Evolutionary conservation across 257 asterid genomes (phyloP).

Genomic region (Nemophila menziesii): DNA sequence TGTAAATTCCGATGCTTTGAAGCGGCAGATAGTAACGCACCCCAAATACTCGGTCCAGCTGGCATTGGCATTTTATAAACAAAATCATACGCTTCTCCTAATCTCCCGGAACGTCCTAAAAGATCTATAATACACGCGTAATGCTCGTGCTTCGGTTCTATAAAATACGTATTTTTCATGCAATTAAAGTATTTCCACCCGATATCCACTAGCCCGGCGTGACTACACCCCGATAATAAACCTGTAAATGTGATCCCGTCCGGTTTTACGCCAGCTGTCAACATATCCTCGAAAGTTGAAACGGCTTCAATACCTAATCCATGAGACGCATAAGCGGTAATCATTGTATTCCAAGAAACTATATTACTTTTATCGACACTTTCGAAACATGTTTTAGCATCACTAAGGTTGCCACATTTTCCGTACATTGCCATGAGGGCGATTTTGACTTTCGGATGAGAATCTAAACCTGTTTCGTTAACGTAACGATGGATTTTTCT

Average conservation of each 20-base stretch:
- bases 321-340: slow-evolving; percentile 66
- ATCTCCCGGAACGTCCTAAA: slow-evolving; percentile 64
- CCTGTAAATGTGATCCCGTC: slow-evolving; percentile 72
- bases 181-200: slow-evolving; percentile 51
- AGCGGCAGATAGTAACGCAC: slow-evolving; percentile 65
- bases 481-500: slow-evolving; percentile 41
- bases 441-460: slow-evolving; percentile 44
- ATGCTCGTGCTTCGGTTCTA: slow-evolving; percentile 54
- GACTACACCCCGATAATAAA: slow-evolving; percentile 68
- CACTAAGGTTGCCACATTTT: slow-evolving; percentile 62
- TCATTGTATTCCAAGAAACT: slow-evolving; percentile 76
- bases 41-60: slow-evolving; percentile 77
- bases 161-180: slow-evolving; percentile 34
- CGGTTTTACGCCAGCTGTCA: slow-evolving; percentile 44
- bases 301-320: slow-evolving; percentile 52
- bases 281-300: slow-evolving; percentile 45
- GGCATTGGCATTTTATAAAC: slow-evolving; percentile 54
- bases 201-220: slow-evolving; percentile 70
- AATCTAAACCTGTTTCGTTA: slow-evolving; percentile 45
- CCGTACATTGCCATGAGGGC: slow-evolving; percentile 82
- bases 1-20: slow-evolving; percentile 58
- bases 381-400: slow-evolving; percentile 53
- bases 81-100: slow-evolving; percentile 56
- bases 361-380: slow-evolving; percentile 27
- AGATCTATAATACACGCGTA: slow-evolving; percentile 73